Evolutionary conservation across 352 stramenopile species (phyloP).

Genomic region (Lagenidium giganteum): DNA sequence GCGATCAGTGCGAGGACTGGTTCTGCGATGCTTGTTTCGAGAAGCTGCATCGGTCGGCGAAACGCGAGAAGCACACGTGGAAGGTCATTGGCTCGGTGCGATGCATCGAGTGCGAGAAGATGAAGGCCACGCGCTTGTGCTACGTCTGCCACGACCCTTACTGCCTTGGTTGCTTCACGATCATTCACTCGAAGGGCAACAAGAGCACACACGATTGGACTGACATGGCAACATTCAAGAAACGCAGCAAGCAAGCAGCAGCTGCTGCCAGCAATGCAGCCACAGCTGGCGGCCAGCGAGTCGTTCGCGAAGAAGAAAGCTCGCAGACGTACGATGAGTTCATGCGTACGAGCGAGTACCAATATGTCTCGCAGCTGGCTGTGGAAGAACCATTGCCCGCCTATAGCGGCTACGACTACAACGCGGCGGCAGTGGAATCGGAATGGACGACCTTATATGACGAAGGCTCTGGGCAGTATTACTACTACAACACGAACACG

Average conservation of each 20-base stretch:
- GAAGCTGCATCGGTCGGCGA: slow-evolving; percentile 61
- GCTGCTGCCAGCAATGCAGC: too few species aligned
- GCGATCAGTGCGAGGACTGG: slow-evolving; percentile 69
- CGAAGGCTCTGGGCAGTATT: slow-evolving; percentile 49
- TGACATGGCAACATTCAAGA: slow-evolving; percentile 60
- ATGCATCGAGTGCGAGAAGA: slow-evolving; percentile 85
- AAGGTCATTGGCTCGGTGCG: slow-evolving; percentile 62
- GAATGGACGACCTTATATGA: slow-evolving; percentile 62
- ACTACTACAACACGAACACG: slow-evolving; percentile 74
- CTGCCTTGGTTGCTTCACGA: slow-evolving; percentile 75
- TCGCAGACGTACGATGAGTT: slow-evolving; percentile 77
- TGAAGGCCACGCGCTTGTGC: slow-evolving; percentile 77
- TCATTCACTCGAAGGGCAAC: slow-evolving; percentile 81
- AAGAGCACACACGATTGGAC: slow-evolving; percentile 68
- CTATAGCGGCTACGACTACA: slow-evolving; percentile 4
- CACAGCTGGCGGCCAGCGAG: too few species aligned
- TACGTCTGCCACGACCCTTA: slow-evolving; percentile 73
- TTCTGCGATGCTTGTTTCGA: slow-evolving; percentile 78
- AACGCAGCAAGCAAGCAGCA: slow-evolving; percentile 18
- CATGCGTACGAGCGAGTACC: slow-evolving; percentile 65
- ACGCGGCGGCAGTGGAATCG: slow-evolving; percentile 6
- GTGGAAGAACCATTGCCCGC: slow-evolving; percentile 11
- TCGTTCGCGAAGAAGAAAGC: slow-evolving; percentile 43
- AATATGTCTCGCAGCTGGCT: slow-evolving; percentile 60
- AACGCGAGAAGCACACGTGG: slow-evolving; percentile 76